Evolutionary conservation across 202 grass and related monocot genomes (phyloP).

Genomic region (Thinopyrum obtusiflorum): DNA sequence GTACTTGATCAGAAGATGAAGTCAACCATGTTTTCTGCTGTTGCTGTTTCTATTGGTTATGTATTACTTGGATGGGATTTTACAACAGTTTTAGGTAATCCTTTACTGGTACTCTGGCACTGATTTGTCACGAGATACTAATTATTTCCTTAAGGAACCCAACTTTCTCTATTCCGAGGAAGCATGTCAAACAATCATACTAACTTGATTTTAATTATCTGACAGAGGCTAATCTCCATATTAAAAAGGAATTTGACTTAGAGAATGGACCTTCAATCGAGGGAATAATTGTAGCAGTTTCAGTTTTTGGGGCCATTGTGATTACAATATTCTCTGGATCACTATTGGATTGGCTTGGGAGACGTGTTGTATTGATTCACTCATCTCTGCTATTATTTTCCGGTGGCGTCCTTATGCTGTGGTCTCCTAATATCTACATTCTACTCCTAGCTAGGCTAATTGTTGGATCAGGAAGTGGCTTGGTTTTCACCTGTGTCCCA

Average conservation of each 20-base stretch:
- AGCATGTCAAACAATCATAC: background rate
- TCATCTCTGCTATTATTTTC: slow-evolving; percentile 50
- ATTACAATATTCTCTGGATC: slow-evolving; percentile 60
- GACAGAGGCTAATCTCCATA: slow-evolving; percentile 49
- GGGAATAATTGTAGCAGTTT: slow-evolving; percentile 44
- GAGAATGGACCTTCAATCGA: slow-evolving; percentile 35
- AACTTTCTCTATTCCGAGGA: slow-evolving; percentile 8
- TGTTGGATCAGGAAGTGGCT: slow-evolving; percentile 58
- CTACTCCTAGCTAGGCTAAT: slow-evolving; percentile 59
- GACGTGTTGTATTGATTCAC: slow-evolving; percentile 46
- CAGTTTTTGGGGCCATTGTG: slow-evolving; percentile 48
- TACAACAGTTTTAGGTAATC: slow-evolving; percentile 48
- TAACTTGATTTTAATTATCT: slow-evolving; percentile 33
- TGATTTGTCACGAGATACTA: background rate
- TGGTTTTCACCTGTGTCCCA: slow-evolving; percentile 57
- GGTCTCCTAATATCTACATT: slow-evolving; percentile 64
- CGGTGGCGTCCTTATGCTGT: slow-evolving; percentile 45
- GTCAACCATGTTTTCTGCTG: slow-evolving; percentile 37
- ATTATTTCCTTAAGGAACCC: background rate
- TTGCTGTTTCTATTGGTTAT: slow-evolving; percentile 64
- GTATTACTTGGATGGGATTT: slow-evolving; percentile 67
- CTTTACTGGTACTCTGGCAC: background rate
- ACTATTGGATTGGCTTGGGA: slow-evolving; percentile 55
- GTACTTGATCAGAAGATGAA: slow-evolving; percentile 38
- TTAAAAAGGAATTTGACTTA: slow-evolving; percentile 54